Evolutionary conservation across 2,329 filamentous ascomycete species (phyloP).

Genomic region (Bipolaris zeicola): DNA sequence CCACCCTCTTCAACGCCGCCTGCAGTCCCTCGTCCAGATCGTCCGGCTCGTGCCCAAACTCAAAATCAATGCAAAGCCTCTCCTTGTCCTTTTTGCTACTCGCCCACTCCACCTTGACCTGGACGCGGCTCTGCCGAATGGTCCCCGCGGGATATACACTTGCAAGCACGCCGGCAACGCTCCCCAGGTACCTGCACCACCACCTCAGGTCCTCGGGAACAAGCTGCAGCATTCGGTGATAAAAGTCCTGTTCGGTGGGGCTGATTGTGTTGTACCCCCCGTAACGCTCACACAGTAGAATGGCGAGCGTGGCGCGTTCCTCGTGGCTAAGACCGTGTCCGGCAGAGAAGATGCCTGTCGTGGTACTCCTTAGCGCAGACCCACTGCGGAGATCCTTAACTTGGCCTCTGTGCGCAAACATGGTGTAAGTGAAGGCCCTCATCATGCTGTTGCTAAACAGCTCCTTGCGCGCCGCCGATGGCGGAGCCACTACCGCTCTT

Average conservation of each 20-base stretch:
- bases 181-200: constrained; percentile 70
- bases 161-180: constrained; percentile 63
- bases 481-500: constrained; percentile 48
- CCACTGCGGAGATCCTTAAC: constrained; percentile 60
- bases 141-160: constrained; percentile 66
- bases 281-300: constrained; percentile 77
- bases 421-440: constrained; percentile 63
- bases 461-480: constrained; percentile 32
- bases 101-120: constrained; percentile 32
- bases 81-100: constrained; percentile 37
- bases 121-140: constrained; percentile 47
- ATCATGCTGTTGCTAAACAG: constrained; percentile 56
- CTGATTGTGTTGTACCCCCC: constrained; percentile 63
- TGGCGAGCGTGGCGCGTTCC: constrained; percentile 70
- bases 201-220: constrained; percentile 62
- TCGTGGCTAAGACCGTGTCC: constrained; percentile 76
- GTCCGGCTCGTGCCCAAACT: constrained; percentile 31
- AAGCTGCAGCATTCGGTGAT: constrained; percentile 58
- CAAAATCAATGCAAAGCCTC: constrained; percentile 38
- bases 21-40: constrained; percentile 43
- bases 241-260: constrained; percentile 62
- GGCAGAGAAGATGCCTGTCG: constrained; percentile 69
- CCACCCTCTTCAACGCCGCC: constrained; percentile 38
- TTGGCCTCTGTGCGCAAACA: constrained; percentile 56
- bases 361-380: constrained; percentile 73